Conservation (phyloP, 441 rosid species). For the Theobroma grandiflorum region DNA sequence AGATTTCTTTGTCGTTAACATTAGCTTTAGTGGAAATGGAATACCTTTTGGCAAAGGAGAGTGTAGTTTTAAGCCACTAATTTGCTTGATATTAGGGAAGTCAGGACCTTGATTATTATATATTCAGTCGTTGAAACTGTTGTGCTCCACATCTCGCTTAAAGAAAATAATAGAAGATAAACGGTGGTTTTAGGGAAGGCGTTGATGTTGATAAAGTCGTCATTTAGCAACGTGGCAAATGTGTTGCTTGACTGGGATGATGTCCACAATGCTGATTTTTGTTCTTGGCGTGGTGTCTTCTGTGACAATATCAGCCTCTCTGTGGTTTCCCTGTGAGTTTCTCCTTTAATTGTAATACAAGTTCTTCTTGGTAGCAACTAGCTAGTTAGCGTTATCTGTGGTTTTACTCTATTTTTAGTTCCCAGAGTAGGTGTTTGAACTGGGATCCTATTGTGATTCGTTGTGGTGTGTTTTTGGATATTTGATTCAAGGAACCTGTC, state of each 20-base stretch:
- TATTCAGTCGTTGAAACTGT: neutral
- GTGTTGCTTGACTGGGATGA: slow-evolving; percentile 84
- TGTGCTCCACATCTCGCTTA: neutral
- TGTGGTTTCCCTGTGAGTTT: slow-evolving; percentile 78
- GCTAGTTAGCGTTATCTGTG: neutral
- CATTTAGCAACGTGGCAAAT: slow-evolving; percentile 78
- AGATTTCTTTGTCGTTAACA: neutral
- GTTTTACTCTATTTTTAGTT: neutral
- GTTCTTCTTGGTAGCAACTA: neutral
- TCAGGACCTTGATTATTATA: neutral
- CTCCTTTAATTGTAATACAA: neutral
- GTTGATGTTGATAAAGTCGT: slow-evolving; percentile 75
- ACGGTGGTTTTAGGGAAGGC: slow-evolving; percentile 58
- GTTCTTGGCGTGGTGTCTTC: slow-evolving; percentile 92
- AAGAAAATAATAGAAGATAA: neutral
- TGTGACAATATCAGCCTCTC: slow-evolving; percentile 69
- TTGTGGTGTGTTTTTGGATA: neutral
- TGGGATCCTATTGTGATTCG: neutral
- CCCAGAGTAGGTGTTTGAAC: neutral
- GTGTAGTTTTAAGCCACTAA: neutral
- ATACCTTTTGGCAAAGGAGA: neutral
- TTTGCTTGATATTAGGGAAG: neutral
- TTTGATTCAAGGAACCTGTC: slow-evolving; percentile 73
- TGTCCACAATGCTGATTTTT: slow-evolving; percentile 62
- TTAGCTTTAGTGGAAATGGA: neutral